Evolutionary conservation across 2,329 filamentous ascomycete species (phyloP).

Genomic region (Penicillium sclerotigenum): DNA sequence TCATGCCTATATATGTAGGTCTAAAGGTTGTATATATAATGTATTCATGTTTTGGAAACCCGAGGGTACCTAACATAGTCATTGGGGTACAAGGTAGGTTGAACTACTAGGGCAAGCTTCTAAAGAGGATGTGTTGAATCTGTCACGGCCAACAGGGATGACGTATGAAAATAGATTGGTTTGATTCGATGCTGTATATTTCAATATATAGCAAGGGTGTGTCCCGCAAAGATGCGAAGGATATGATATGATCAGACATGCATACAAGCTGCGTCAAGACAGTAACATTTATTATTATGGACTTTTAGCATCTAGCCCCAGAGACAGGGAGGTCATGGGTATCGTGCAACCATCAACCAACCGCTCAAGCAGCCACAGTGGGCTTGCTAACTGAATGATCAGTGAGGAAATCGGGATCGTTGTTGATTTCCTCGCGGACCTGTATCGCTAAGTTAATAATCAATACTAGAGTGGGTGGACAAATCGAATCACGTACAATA

Average conservation of each 20-base stretch:
- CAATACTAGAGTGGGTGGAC: background rate
- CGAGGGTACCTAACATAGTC: background rate
- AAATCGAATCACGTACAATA: conserved; percentile 82
- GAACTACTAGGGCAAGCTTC: background rate
- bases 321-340: conserved; percentile 16
- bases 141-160: background rate
- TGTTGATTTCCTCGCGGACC: conserved; percentile 91
- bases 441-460: conserved; percentile 39
- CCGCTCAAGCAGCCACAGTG: conserved; percentile 17
- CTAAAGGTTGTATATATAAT: background rate
- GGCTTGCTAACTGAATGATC: conserved; percentile 58
- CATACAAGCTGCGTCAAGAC: conserved; percentile 8
- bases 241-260: background rate
- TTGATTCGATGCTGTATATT: background rate
- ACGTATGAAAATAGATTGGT: background rate
- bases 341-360: conserved; percentile 15
- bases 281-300: conserved; percentile 20
- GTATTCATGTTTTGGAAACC: background rate
- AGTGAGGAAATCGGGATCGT: conserved; percentile 76
- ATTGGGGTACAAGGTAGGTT: background rate
- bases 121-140: background rate
- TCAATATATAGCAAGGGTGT: background rate
- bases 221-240: background rate
- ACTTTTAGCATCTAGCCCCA: conserved; percentile 14
- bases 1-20: background rate